Evolutionary conservation across 2,329 filamentous ascomycete species (phyloP).

Genomic region (Trichoderma aggressivum): DNA sequence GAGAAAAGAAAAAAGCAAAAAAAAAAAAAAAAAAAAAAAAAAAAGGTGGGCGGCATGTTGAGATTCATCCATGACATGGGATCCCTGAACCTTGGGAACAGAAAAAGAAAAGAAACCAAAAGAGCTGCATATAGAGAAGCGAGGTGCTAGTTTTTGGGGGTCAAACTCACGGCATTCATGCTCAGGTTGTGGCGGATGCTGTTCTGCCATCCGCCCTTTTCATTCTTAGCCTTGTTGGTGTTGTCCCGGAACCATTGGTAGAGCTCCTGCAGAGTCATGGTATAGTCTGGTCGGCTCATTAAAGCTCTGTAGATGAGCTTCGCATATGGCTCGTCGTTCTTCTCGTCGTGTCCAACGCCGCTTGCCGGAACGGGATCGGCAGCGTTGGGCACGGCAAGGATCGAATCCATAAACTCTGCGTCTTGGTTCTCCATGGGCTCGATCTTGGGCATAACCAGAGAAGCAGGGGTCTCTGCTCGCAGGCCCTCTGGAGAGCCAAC

Average conservation of each 20-base stretch:
- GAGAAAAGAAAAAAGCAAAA: not conserved
- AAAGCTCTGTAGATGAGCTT: constrained; percentile 76
- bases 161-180: constrained; percentile 75
- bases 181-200: constrained; percentile 93
- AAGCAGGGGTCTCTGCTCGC: constrained; percentile 19
- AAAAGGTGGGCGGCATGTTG: not conserved
- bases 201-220: constrained; percentile 84
- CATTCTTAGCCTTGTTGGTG: constrained; percentile 75
- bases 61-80: not conserved
- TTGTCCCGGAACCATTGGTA: constrained; percentile 87
- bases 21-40: not conserved
- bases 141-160: not conserved
- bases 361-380: not conserved
- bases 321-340: constrained; percentile 68
- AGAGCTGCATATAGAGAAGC: not conserved
- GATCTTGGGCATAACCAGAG: constrained; percentile 19
- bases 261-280: constrained; percentile 79
- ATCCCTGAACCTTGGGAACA: not conserved
- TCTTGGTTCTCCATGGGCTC: constrained; percentile 5
- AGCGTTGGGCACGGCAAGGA: not conserved
- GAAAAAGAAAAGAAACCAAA: not conserved
- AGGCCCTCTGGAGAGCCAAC: constrained; percentile 24
- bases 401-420: not conserved
- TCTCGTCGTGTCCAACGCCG: constrained; percentile 42
- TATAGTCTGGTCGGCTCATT: constrained; percentile 60